phyloP scores from a whole-genome alignment of 805 yeast genomes.

The Grigorovia yakushimaensis region DNA sequence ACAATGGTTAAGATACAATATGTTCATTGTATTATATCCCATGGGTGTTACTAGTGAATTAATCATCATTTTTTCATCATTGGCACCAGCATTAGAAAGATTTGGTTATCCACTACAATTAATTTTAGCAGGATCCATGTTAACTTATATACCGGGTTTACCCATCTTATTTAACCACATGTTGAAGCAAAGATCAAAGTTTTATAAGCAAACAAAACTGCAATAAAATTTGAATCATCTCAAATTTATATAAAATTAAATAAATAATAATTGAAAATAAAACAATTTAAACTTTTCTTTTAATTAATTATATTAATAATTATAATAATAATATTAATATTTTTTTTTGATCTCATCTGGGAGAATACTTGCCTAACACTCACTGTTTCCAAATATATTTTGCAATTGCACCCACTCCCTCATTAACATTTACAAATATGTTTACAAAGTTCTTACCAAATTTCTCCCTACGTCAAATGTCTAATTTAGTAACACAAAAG shows the following conservation, averaged over 20 bases:
- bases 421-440: background rate
- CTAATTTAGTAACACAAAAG: background rate
- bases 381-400: too few species aligned
- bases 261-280: too few species aligned
- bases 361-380: too few species aligned
- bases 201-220: conserved; percentile 36
- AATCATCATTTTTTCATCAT: conserved; percentile 54
- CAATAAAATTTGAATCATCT: background rate
- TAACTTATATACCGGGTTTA: conserved; percentile 77
- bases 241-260: too few species aligned
- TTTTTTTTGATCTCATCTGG: too few species aligned
- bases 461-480: background rate
- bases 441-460: background rate
- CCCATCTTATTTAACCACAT: conserved; percentile 77
- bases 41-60: conserved; percentile 86
- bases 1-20: conserved; percentile 69
- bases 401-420: too few species aligned
- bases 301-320: too few species aligned
- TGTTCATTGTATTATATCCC: conserved; percentile 79
- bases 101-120: conserved; percentile 45
- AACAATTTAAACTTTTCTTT: too few species aligned
- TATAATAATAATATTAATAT: too few species aligned
- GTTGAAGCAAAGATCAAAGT: conserved; percentile 80
- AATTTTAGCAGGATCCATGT: conserved; percentile 46
- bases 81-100: conserved; percentile 52